Evolutionary conservation across 2,329 filamentous ascomycete genomes (phyloP).

Genomic region (Fusarium nanum): DNA sequence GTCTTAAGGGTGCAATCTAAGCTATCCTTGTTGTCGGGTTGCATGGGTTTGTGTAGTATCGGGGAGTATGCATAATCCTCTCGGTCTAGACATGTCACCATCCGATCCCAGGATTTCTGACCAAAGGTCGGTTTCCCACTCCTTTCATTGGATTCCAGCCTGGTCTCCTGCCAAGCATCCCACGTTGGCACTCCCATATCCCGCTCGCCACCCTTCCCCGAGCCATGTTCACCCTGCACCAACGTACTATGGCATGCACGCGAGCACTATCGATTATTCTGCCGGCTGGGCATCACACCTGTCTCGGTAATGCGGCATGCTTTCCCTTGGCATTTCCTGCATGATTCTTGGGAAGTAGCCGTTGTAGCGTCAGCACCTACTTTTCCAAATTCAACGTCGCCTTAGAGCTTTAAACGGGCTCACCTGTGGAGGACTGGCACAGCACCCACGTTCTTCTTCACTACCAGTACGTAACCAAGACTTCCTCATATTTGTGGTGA

Average conservation of each 20-base stretch:
- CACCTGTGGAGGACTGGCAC: background rate
- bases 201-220: constrained; percentile 29
- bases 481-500: background rate
- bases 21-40: constrained; percentile 32
- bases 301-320: constrained; percentile 41
- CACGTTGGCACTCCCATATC: constrained; percentile 3
- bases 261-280: constrained; percentile 25
- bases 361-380: background rate
- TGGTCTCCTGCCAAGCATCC: constrained; percentile 20
- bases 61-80: constrained; percentile 36
- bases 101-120: background rate
- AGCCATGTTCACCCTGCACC: constrained; percentile 36
- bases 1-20: constrained; percentile 20
- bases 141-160: constrained; percentile 11
- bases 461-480: background rate
- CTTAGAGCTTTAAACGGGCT: background rate
- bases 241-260: constrained; percentile 18
- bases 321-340: background rate
- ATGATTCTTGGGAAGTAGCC: background rate
- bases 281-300: constrained; percentile 41
- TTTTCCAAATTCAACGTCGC: background rate
- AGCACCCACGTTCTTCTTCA: background rate
- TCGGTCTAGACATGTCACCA: background rate
- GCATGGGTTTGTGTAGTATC: constrained; percentile 26
- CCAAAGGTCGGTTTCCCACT: background rate